phyloP scores from a whole-genome alignment of 768 basidiomycete genomes.

The Clavulina sp. region DNA sequence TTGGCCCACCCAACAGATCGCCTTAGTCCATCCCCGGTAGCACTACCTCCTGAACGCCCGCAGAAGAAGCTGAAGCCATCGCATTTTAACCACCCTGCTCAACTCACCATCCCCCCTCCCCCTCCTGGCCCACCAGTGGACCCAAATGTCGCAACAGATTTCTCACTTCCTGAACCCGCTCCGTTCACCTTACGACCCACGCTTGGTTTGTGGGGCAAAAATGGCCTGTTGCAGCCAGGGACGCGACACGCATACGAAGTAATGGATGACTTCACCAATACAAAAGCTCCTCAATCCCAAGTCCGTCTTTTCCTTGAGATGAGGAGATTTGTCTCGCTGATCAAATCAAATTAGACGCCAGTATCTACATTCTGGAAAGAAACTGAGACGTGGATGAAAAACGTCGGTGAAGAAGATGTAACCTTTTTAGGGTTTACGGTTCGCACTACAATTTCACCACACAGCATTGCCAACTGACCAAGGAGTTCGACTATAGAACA shows the following conservation, averaged over 20 bases:
- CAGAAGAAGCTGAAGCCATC: not conserved
- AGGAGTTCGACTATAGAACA: slow-evolving; percentile 22
- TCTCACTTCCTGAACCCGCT: slow-evolving; percentile 3
- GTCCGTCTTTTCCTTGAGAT: slow-evolving; percentile 14
- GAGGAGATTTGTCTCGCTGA: not conserved
- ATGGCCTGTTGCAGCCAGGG: slow-evolving; percentile 3
- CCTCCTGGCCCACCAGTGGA: slow-evolving; percentile 3
- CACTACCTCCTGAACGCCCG: slow-evolving; percentile 8
- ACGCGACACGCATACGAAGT: slow-evolving; percentile 74
- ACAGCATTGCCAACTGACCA: not conserved
- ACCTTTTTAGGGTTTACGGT: slow-evolving; percentile 81
- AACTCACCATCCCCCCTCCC: slow-evolving; percentile 6
- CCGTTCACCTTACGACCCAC: not conserved
- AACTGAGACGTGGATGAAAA: slow-evolving; percentile 78
- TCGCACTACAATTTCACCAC: slow-evolving; percentile 4
- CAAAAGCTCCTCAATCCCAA: slow-evolving; percentile 53
- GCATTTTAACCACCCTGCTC: not conserved
- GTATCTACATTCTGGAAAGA: slow-evolving; percentile 63
- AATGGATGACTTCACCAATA: slow-evolving; percentile 73
- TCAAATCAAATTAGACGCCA: slow-evolving; percentile 17
- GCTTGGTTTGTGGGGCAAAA: slow-evolving; percentile 2
- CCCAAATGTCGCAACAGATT: slow-evolving; percentile 7
- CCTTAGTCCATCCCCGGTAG: slow-evolving; percentile 4
- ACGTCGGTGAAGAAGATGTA: slow-evolving; percentile 85
- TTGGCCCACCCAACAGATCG: slow-evolving; percentile 6